phyloP scores from a whole-genome alignment of 2,329 filamentous ascomycete species.

The Penicillium paneum region DNA sequence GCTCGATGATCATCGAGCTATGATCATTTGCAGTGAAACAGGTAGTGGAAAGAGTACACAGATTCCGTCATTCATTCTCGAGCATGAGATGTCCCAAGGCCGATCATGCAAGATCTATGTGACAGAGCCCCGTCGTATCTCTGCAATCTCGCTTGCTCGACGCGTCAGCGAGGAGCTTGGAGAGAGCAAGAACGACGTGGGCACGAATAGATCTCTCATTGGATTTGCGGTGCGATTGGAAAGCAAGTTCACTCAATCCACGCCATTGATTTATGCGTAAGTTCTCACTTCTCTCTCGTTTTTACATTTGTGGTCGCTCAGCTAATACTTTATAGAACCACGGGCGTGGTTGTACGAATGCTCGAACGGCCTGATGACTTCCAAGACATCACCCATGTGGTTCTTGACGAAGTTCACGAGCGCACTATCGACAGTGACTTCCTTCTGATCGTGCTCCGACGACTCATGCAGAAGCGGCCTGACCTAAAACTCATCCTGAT shows the following conservation, averaged over 20 bases:
- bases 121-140: conserved; percentile 92
- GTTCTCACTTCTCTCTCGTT: conserved; percentile 15
- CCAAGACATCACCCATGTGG: conserved; percentile 83
- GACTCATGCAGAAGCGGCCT: conserved; percentile 70
- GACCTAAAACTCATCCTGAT: conserved; percentile 92
- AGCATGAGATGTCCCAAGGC: conserved; percentile 78
- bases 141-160: conserved; percentile 87
- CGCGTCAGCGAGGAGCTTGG: conserved; percentile 94
- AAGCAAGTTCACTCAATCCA: conserved; percentile 77
- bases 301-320: not conserved
- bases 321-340: conserved; percentile 41
- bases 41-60: conserved; percentile 97
- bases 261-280: conserved; percentile 83
- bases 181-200: conserved; percentile 76
- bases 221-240: conserved; percentile 94
- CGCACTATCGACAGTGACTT: conserved; percentile 96
- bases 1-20: conserved; percentile 75
- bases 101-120: conserved; percentile 89
- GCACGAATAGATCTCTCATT: conserved; percentile 77
- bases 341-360: conserved; percentile 96
- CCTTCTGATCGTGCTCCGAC: conserved; percentile 83
- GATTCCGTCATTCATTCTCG: conserved; percentile 88
- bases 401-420: conserved; percentile 98
- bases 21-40: conserved; percentile 94
- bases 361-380: conserved; percentile 84